Percentiles rank a stretch among this genome's conserved stretches.
These are phyloP conservation scores for Coriolopsis trogii DNA, from an alignment of 1,284 basidiomycete genomes.

Conservation along the genomic window DNA sequence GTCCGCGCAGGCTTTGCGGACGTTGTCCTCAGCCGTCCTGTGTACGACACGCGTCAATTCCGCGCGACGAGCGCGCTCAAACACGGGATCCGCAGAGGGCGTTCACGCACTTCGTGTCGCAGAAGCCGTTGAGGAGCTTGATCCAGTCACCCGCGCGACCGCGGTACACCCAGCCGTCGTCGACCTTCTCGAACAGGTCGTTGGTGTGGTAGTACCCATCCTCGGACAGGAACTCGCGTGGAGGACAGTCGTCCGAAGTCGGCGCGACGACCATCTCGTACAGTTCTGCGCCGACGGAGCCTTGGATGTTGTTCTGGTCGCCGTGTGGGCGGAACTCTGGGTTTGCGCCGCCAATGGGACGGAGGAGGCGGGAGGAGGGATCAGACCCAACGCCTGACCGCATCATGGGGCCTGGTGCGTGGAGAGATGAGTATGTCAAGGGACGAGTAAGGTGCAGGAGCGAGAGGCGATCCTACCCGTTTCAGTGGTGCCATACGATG, in stretches of 20 bases:
- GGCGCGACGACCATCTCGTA: conserved; percentile 19
- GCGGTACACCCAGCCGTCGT: conserved; percentile 16
- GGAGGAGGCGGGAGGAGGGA: too few species aligned
- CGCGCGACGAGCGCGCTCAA: too few species aligned
- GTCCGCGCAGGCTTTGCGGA: conserved; percentile 15
- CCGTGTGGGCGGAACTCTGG: conserved; percentile 7
- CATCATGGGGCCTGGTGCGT: too few species aligned
- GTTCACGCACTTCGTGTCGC: conserved; percentile 20
- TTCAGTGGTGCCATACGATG: conserved; percentile 13
- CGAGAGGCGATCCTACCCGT: too few species aligned
- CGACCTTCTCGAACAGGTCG: conserved; percentile 21
- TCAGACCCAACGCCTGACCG: too few species aligned
- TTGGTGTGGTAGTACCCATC: conserved; percentile 20
- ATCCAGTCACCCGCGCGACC: conserved; percentile 22
- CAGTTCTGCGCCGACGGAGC: conserved; percentile 2
- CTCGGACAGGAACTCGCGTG: background rate
- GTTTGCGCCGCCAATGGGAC: conserved; percentile 4
- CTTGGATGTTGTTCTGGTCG: background rate
- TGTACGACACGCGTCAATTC: too few species aligned
- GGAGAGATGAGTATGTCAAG: too few species aligned
- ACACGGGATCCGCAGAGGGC: too few species aligned
- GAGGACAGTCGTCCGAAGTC: conserved; percentile 14
- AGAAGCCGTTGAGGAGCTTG: conserved; percentile 17
- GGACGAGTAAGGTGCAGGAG: conserved; percentile 10
- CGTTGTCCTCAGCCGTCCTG: conserved; percentile 14